Conservation (phyloP, 2,329 filamentous ascomycete genomes). For the Fusarium nematophilum region DNA sequence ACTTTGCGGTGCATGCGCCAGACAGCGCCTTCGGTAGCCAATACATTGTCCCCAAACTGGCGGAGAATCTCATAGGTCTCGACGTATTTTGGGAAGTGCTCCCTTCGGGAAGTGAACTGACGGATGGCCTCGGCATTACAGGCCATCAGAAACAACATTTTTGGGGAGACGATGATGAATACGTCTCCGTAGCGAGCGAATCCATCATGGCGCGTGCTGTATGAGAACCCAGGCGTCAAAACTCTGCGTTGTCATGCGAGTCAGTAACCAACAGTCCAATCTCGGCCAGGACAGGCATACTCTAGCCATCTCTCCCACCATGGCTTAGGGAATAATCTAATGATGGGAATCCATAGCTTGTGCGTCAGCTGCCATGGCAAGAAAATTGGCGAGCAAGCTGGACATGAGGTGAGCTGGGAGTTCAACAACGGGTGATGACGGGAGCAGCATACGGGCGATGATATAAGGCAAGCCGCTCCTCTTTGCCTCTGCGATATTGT, state of each 20-base stretch:
- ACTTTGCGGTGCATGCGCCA: slow-evolving; percentile 82
- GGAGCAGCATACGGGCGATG: slow-evolving; percentile 59
- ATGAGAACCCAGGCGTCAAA: slow-evolving; percentile 70
- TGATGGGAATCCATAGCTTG: slow-evolving; percentile 64
- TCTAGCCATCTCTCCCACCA: slow-evolving; percentile 69
- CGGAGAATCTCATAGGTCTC: slow-evolving; percentile 51
- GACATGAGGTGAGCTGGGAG: background rate
- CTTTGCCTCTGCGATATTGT: slow-evolving; percentile 63
- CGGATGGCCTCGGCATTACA: slow-evolving; percentile 73
- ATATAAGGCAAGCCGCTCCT: slow-evolving; percentile 64
- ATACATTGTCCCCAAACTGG: slow-evolving; percentile 75
- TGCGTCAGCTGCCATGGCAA: slow-evolving; percentile 67
- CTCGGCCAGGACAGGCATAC: slow-evolving; percentile 55
- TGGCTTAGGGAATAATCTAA: slow-evolving; percentile 64
- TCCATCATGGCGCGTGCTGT: slow-evolving; percentile 64
- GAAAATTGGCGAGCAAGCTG: slow-evolving; percentile 63
- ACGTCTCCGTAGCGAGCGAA: slow-evolving; percentile 72
- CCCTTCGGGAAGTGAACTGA: slow-evolving; percentile 73
- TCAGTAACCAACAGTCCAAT: slow-evolving; percentile 15
- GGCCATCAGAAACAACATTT: slow-evolving; percentile 63
- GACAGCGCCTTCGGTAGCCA: slow-evolving; percentile 74
- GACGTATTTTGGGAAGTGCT: slow-evolving; percentile 70
- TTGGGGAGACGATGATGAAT: slow-evolving; percentile 73
- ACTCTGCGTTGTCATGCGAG: slow-evolving; percentile 51
- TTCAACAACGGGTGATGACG: background rate